Evolutionary conservation across 306 rosid species (phyloP).

Genomic region (Phaseolus lunatus): DNA sequence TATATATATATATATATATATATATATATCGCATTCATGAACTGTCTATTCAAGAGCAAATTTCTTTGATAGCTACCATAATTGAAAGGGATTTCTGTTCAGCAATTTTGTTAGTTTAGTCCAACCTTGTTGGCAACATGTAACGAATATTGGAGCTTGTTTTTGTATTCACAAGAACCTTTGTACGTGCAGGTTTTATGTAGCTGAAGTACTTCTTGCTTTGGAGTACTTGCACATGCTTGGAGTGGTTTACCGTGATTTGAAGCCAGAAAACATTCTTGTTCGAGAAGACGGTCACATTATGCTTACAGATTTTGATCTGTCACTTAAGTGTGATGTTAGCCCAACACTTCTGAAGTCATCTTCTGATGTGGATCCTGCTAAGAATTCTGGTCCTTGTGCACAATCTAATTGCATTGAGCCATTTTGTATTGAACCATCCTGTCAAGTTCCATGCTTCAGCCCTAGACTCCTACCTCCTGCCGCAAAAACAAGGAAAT

Average conservation of each 20-base stretch:
- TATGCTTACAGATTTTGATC: slow-evolving; percentile 93
- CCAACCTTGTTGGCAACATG: not conserved
- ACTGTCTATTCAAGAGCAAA: not conserved
- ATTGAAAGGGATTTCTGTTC: slow-evolving; percentile 11
- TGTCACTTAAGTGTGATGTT: slow-evolving; percentile 80
- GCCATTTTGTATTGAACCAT: slow-evolving; percentile 83
- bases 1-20: too few relatives aligned
- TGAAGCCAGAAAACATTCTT: slow-evolving; percentile 90
- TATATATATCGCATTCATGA: not conserved
- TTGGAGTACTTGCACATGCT: slow-evolving; percentile 95
- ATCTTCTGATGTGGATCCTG: slow-evolving; percentile 58
- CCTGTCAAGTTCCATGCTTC: slow-evolving; percentile 87
- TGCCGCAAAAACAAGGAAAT: slow-evolving; percentile 66
- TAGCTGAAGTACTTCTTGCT: slow-evolving; percentile 92
- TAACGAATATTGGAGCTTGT: not conserved
- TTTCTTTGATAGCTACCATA: slow-evolving; percentile 1
- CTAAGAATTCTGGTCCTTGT: slow-evolving; percentile 71
- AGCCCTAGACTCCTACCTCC: slow-evolving; percentile 80
- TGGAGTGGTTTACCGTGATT: slow-evolving; percentile 86
- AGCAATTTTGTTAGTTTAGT: not conserved
- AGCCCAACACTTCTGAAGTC: slow-evolving; percentile 76
- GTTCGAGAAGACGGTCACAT: slow-evolving; percentile 94
- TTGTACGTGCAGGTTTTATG: slow-evolving; percentile 71
- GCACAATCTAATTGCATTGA: slow-evolving; percentile 72
- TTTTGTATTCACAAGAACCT: slow-evolving; percentile 40